Evolutionary conservation across 805 yeast genomes (phyloP), one percentile per base, ranked within the genome.

Genomic region (Suhomyces canberraensis): DNA sequence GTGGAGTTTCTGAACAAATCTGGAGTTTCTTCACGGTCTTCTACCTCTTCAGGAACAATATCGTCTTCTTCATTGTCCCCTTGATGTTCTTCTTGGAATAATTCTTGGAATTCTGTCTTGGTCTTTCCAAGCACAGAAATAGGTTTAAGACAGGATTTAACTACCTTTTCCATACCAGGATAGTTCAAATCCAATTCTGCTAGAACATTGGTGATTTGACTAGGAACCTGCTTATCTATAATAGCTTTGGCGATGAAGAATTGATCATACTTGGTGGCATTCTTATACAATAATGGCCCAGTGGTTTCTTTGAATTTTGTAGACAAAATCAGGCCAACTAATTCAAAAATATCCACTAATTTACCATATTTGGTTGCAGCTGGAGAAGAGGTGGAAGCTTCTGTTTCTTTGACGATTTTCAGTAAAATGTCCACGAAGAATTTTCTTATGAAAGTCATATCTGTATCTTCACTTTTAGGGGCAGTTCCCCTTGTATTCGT

Each of bases 1-100:
- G 97, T 86, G 0, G 97, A 90, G 54, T 93, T 90, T 26, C 83
- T 69, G 59, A 91, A 79, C 51, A 90, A 66, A 55, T 90, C 90
- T 0, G 95, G 89, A 0, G 89, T 77, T 36, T 87, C 91, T 36
- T 84, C 95, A 20, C 72, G 54, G 19, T 69, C 64, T 25, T 81
- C 87, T 18, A 74, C 78, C 7, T 57, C 62, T 24, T 46, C 54
- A 7, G 57, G 58, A 6, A 54, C 52, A 5, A 57, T 51, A 11
- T 55, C 64, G 9, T 60, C 69, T 16, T 62, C 69, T 16, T 71
- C 77, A 19, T 62, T 65, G 13, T 81, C 91, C 21, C 76, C 81
- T 29, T 71, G 76, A 16, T 55, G 39, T 8, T 55, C 56, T 8
- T 71, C 73, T 41, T 75, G 78, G 52, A 84, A 82, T 3, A 71